Evolutionary conservation across 352 stramenopile genomes (phyloP).

Genomic region (Globisporangium orthogonon): DNA sequence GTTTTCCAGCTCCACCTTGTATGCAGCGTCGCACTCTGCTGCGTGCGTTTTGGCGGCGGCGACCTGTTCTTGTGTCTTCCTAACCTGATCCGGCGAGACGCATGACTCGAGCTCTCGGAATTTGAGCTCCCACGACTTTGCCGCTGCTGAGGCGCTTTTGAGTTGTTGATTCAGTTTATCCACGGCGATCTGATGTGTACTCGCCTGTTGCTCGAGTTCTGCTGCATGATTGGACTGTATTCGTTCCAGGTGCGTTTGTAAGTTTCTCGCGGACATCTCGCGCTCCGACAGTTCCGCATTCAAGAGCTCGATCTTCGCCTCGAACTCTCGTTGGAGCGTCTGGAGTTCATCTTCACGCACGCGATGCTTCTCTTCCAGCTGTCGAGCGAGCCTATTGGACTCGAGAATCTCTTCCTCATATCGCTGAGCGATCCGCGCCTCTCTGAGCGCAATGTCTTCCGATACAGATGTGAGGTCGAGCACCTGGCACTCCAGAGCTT

Average conservation of each 20-base stretch:
- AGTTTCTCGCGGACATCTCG: neutral
- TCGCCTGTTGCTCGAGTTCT: conserved; percentile 1
- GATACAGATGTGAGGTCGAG: neutral
- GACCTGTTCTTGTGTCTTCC: neutral
- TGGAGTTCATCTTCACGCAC: neutral
- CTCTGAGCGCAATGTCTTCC: neutral
- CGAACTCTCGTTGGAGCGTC: neutral
- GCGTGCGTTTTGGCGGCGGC: neutral
- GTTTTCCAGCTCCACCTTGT: conserved; percentile 11
- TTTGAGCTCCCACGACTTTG: conserved; percentile 4
- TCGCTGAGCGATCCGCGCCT: neutral
- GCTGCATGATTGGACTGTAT: conserved; percentile 1
- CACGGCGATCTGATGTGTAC: neutral
- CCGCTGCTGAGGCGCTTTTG: neutral
- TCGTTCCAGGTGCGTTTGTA: conserved; percentile 6
- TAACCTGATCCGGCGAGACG: conserved; percentile 1
- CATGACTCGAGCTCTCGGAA: conserved; percentile 5
- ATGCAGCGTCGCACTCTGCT: conserved; percentile 5
- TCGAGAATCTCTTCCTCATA: neutral
- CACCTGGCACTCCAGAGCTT: neutral
- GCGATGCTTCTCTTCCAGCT: neutral
- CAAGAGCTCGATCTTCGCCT: conserved; percentile 1
- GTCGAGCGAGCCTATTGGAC: neutral
- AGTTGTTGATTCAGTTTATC: neutral
- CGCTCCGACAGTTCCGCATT: conserved; percentile 1